These are phyloP conservation scores for Clonostachys rosea DNA, from an alignment of 2,329 filamentous ascomycete genomes.

Conservation along the genomic window DNA sequence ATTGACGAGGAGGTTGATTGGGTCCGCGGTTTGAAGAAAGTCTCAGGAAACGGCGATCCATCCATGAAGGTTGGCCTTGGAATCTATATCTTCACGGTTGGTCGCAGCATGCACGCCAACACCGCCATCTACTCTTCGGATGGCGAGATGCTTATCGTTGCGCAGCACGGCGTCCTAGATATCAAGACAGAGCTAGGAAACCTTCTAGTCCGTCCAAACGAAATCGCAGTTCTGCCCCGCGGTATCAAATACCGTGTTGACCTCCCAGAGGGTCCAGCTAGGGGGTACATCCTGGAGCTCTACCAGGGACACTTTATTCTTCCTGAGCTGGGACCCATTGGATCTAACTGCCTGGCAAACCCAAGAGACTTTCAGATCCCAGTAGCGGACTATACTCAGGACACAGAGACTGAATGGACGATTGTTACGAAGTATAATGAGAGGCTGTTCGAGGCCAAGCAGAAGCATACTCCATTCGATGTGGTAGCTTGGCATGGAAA, in stretches of 20 bases:
- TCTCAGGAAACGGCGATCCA: slow-evolving; percentile 64
- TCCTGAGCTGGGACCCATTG: slow-evolving; percentile 69
- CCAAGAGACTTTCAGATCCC: slow-evolving; percentile 72
- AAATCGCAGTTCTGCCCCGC: slow-evolving; percentile 60
- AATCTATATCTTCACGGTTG: slow-evolving; percentile 65
- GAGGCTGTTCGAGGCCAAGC: slow-evolving; percentile 56
- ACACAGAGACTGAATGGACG: not conserved
- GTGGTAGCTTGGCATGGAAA: slow-evolving; percentile 79
- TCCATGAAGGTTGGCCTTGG: slow-evolving; percentile 65
- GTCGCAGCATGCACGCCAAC: slow-evolving; percentile 63
- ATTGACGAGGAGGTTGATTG: slow-evolving; percentile 45
- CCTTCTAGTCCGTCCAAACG: slow-evolving; percentile 56
- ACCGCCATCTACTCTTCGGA: slow-evolving; percentile 69
- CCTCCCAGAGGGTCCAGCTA: slow-evolving; percentile 51
- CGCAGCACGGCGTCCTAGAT: slow-evolving; percentile 58
- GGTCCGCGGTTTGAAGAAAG: slow-evolving; percentile 21
- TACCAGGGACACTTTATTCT: slow-evolving; percentile 70
- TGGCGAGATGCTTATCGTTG: slow-evolving; percentile 63
- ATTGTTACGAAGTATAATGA: slow-evolving; percentile 63
- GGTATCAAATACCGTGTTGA: slow-evolving; percentile 58
- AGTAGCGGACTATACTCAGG: slow-evolving; percentile 40
- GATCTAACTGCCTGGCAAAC: slow-evolving; percentile 71
- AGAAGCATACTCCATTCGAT: slow-evolving; percentile 72
- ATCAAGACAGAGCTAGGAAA: slow-evolving; percentile 62
- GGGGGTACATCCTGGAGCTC: slow-evolving; percentile 73